Percentiles rank a stretch among this genome's conserved stretches.
These are phyloP conservation scores for Phoma sp. DNA, from an alignment of 2,329 filamentous ascomycete genomes.

Conservation along the genomic window DNA sequence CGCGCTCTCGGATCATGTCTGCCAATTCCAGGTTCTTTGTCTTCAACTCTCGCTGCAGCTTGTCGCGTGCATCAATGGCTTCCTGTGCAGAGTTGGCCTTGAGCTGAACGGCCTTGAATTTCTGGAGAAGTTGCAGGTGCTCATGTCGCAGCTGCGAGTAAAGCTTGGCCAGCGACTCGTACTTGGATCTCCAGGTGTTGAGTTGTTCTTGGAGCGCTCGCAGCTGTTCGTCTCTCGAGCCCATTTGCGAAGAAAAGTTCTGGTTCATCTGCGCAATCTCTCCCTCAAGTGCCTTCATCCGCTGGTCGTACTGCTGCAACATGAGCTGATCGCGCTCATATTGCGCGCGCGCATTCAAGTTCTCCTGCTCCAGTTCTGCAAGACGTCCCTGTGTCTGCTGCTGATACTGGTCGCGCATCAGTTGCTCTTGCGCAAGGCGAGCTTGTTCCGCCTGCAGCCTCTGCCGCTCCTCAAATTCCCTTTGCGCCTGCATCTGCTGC, in stretches of 20 bases:
- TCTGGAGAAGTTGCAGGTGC: conserved; percentile 91
- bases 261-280: conserved; percentile 82
- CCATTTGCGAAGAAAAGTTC: conserved; percentile 83
- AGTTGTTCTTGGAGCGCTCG: conserved; percentile 92
- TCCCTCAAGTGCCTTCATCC: conserved; percentile 89
- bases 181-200: conserved; percentile 97
- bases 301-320: conserved; percentile 92
- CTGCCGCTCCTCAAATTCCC: conserved; percentile 97
- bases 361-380: conserved; percentile 93
- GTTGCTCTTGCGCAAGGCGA: conserved; percentile 85
- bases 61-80: conserved; percentile 92
- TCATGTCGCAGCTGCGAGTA: conserved; percentile 96
- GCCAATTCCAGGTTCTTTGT: conserved; percentile 99
- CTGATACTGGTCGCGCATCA: conserved; percentile 85
- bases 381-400: conserved; percentile 96
- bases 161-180: conserved; percentile 93
- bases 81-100: conserved; percentile 98
- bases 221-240: conserved; percentile 94
- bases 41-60: conserved; percentile 96
- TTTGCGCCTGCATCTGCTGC: conserved; percentile 82
- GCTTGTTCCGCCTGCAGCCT: conserved; percentile 86
- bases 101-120: conserved; percentile 93
- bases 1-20: conserved; percentile 97
- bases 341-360: conserved; percentile 89
- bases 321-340: conserved; percentile 97